These are phyloP conservation scores for Akanthomyces muscarius DNA, from an alignment of 2,329 filamentous ascomycete species.

Conservation along the genomic window DNA sequence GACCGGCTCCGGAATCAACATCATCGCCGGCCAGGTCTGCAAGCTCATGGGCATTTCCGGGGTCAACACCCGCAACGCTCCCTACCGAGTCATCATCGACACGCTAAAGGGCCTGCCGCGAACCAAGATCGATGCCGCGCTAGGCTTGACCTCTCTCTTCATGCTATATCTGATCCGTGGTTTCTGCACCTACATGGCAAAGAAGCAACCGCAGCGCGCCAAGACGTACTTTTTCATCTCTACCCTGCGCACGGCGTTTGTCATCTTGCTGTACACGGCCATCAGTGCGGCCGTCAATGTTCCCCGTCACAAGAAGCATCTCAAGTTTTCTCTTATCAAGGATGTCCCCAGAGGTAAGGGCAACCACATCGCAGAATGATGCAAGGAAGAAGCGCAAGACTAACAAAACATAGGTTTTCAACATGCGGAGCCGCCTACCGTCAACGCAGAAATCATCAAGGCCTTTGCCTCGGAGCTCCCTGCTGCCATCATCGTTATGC, in stretches of 20 bases:
- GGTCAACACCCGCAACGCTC: conserved; percentile 46
- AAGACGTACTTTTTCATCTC: conserved; percentile 76
- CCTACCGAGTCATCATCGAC: conserved; percentile 49
- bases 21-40: conserved; percentile 46
- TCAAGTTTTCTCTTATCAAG: conserved; percentile 61
- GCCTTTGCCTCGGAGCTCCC: conserved; percentile 71
- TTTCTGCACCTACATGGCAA: conserved; percentile 60
- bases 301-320: conserved; percentile 46
- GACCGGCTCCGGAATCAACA: conserved; percentile 50
- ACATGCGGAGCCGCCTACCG: conserved; percentile 66
- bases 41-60: conserved; percentile 48
- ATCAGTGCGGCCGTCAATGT: conserved; percentile 71
- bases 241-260: conserved; percentile 74
- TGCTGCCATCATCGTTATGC: conserved; percentile 83
- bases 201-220: conserved; percentile 59
- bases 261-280: conserved; percentile 74
- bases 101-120: conserved; percentile 43
- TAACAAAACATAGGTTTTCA: conserved; percentile 61
- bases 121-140: conserved; percentile 64
- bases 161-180: conserved; percentile 65
- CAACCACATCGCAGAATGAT: background rate
- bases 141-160: conserved; percentile 65
- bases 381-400: background rate
- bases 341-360: conserved; percentile 62
- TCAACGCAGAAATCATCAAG: conserved; percentile 63